Evolutionary conservation across 78 protist genomes (phyloP), one percentile per base, ranked within the genome.

Genomic region (Dictyostelium capitatum): DNA sequence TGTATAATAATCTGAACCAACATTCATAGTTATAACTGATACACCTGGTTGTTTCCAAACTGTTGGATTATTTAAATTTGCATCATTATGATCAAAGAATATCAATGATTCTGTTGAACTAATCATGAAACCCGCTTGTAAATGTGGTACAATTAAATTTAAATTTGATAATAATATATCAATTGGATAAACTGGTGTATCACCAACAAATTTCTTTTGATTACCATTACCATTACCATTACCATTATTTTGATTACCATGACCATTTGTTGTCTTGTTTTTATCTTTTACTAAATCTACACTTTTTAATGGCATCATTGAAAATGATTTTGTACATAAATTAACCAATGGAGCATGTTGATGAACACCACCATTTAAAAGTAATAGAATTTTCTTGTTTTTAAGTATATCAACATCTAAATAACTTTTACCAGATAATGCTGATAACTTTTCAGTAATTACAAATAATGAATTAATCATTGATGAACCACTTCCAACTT

Each of bases 321-420:
- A 57, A 28, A 87, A 87, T 48, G 84, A 43, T 62, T 87, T 87
- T 15, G 93, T 77, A 17, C 93, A 78, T 5, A 87, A 15, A 64
- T 87, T 87, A 19, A 87, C 93, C 8, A 59, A 53, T 25, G 93
- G 83, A 53, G 82, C 73, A 37, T 87, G 83, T 25, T 87, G 83
- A 50, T 77, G 79, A 4, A 87, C 46, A 47, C 93, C 93, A 87
- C 93, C 93, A 65, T 75, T 87, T 41, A 75, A 43, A 8, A 87
- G 84, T 41, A 87, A 64, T 59, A 87, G 64, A 7, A 87, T 62
- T 51, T 74, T 87, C 28, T 56, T 65, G 17, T 78, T 57, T 17
- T 65, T 56, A 14, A 87, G 12, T n/a, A 87, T 59, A 62, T 87
- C 93, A 20, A 46, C 65, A 64, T 87, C 93, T 3, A 87, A 59